Base-by-base conservation (phyloP, 1,139 yeast species). In the Yarrowia galli region DNA sequence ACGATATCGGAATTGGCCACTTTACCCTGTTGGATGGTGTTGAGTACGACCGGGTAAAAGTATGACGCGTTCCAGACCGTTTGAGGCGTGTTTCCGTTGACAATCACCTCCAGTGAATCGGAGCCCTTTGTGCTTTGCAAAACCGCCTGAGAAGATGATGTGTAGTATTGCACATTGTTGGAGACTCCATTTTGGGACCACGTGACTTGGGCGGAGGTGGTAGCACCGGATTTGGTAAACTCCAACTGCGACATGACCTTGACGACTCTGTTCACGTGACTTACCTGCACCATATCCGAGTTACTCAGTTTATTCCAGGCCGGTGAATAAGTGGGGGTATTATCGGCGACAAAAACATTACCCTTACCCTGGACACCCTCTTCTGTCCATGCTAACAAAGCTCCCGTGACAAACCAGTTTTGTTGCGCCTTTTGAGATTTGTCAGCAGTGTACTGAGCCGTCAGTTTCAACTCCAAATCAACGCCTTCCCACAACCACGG, bases 341-440 rank as follows among this genome's bases (percentile, higher is more conserved):
- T 35, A 15, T 22, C 18, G 15, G 53, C 36, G 12, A 46, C 61
- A 5, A 51, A 45, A 20, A 54, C 64, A n/a, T 61, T 36, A n/a
- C 79, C 77, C 6, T 72, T 48, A 9, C 80, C 80, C 6, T 68
- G 69, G 13, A 74, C 71, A 9, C 73, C 76, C 2, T 63, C 67
- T 45, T 65, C 81, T 75, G 88, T 87, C 88, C 90, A 91, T 6
- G 87, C 80, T 67, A 88, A 79, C 54, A 90, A 75, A 72, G 85
- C 87, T n/a, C 89, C 92, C 45, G 88, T 81, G 28, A 89, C 80
- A 64, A 89, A 83, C 96, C 96, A 90, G 76, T 89, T 85, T 43
- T 82, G 79, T 56, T 72, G 54, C n/a, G 67, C 42, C 43, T 40
- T 43, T 64, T 72, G 60, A 23, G 67, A 45, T 45, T 23, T 58